phyloP scores from a whole-genome alignment of 2,329 filamentous ascomycete genomes.

The Ceratocystis alfenasii region DNA sequence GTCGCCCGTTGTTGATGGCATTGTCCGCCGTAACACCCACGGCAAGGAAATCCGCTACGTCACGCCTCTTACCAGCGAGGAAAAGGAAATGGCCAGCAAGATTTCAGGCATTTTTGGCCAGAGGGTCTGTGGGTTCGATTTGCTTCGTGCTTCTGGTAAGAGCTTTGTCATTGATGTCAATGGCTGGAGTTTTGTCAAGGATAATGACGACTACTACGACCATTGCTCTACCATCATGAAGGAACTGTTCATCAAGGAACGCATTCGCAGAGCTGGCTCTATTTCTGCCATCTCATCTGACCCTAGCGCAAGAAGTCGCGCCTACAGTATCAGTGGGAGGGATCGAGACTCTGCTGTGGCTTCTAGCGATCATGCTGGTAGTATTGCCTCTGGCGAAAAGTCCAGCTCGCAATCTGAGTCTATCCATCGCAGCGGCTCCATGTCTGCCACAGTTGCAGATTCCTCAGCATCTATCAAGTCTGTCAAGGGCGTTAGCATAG shows the following conservation, averaged over 20 bases:
- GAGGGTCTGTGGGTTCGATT: constrained; percentile 87
- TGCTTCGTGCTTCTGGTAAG: constrained; percentile 74
- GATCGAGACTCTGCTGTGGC: constrained; percentile 5
- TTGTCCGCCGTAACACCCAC: constrained; percentile 91
- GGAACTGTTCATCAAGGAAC: constrained; percentile 78
- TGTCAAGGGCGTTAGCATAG: constrained; percentile 12
- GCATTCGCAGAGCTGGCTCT: constrained; percentile 46
- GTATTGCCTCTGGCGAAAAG: neutral
- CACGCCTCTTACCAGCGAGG: constrained; percentile 66
- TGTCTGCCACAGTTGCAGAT: constrained; percentile 9
- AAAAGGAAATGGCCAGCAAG: constrained; percentile 74
- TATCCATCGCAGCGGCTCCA: constrained; percentile 2
- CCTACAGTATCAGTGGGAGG: neutral
- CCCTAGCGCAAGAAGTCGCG: constrained; percentile 9
- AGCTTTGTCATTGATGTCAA: constrained; percentile 99
- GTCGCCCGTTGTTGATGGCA: constrained; percentile 89
- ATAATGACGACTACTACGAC: constrained; percentile 97
- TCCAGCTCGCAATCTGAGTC: constrained; percentile 1
- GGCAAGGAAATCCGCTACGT: constrained; percentile 96
- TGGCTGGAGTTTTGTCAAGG: constrained; percentile 99
- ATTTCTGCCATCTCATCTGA: constrained; percentile 38
- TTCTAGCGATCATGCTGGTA: neutral
- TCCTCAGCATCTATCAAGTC: constrained; percentile 18
- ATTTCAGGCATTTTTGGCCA: constrained; percentile 91
- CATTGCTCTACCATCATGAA: constrained; percentile 75